Evolutionary conservation across 306 rosid genomes (phyloP).

Genomic region (Trichosanthes cucumerina): DNA sequence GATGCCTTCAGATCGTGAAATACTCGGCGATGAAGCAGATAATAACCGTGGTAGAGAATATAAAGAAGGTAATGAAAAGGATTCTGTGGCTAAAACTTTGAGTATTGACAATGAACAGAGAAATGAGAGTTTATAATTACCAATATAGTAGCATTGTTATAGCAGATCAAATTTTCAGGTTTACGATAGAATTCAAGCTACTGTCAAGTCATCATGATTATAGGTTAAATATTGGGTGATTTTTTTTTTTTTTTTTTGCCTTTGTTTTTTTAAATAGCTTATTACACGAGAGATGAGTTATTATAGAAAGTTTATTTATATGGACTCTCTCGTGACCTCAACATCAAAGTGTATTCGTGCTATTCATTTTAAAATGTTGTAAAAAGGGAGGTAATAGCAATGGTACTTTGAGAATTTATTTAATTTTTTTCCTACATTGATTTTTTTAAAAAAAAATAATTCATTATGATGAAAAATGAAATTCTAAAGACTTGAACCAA

Average conservation of each 20-base stretch:
- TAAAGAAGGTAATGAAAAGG: background rate
- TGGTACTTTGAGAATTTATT: background rate
- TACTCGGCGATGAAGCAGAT: background rate
- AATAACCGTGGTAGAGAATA: background rate
- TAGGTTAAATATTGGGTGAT: background rate
- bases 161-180: background rate
- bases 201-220: background rate
- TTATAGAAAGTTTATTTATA: background rate
- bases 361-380: background rate
- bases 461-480: background rate
- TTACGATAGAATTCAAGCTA: background rate
- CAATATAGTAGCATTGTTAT: background rate
- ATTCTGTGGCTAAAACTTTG: background rate
- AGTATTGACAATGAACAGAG: background rate
- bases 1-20: conserved; percentile 14
- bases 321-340: background rate
- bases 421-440: background rate
- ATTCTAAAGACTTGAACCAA: background rate
- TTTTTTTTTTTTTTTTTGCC: background rate
- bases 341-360: background rate
- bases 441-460: background rate
- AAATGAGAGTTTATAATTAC: background rate
- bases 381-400: background rate
- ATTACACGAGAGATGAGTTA: background rate
- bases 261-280: background rate